phyloP scores from a whole-genome alignment of 495 filamentous ascomycete species.

The Xylaria intraflava region DNA sequence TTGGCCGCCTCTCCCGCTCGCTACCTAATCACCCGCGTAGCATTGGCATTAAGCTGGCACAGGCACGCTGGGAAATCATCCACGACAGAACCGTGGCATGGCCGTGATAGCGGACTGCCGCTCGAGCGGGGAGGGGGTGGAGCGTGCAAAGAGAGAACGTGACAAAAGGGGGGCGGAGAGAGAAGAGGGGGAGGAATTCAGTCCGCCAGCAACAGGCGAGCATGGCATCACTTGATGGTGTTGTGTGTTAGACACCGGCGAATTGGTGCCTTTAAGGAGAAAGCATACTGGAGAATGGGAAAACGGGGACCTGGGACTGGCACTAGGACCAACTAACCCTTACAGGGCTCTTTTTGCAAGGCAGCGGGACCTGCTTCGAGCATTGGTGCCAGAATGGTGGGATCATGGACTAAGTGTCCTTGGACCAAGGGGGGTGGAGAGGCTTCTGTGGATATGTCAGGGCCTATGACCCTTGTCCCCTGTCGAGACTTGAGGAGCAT shows the following conservation, averaged over 20 bases:
- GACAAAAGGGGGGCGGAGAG: conserved; percentile 8
- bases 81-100: conserved; percentile 3
- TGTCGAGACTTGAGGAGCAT: conserved; percentile 27
- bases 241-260: conserved; percentile 9
- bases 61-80: conserved; percentile 12
- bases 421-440: too few relatives aligned
- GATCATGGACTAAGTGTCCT: not conserved
- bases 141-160: conserved; percentile 3
- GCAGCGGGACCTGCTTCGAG: conserved; percentile 5
- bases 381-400: conserved; percentile 18
- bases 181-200: not conserved
- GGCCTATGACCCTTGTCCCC: conserved; percentile 27
- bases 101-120: conserved; percentile 2
- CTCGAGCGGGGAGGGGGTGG: too few relatives aligned
- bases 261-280: conserved; percentile 9
- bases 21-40: conserved; percentile 10
- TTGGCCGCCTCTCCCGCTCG: conserved; percentile 26
- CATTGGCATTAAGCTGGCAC: conserved; percentile 29
- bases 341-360: conserved; percentile 4
- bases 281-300: not conserved
- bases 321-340: too few relatives aligned
- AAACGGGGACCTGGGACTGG: conserved; percentile 7
- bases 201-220: conserved; percentile 2
- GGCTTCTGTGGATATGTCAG: conserved; percentile 20
- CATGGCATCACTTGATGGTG: conserved; percentile 11